These are phyloP conservation scores for Kazachstania bromeliacearum DNA, from an alignment of 805 yeast genomes.

Conservation along the genomic window DNA sequence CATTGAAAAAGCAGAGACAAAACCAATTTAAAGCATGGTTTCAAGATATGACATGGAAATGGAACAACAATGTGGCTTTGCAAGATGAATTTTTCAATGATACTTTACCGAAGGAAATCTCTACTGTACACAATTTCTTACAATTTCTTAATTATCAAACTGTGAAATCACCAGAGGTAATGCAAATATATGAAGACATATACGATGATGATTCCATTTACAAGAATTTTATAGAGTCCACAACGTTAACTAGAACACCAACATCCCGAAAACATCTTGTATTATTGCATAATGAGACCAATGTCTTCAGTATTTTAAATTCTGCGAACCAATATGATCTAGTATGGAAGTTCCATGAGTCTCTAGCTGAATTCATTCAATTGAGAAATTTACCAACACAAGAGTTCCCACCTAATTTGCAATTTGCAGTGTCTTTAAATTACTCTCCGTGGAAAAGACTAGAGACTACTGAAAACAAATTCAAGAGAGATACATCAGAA, in stretches of 20 bases:
- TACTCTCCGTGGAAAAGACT: slow-evolving; percentile 7
- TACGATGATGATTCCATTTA: slow-evolving; percentile 24
- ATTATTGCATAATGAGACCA: slow-evolving; percentile 12
- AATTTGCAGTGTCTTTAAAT: slow-evolving; percentile 13
- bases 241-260: slow-evolving; percentile 19
- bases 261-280: slow-evolving; percentile 14
- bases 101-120: slow-evolving; percentile 15
- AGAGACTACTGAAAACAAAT: slow-evolving; percentile 7
- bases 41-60: slow-evolving; percentile 23
- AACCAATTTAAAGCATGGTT: slow-evolving; percentile 20
- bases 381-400: slow-evolving; percentile 27
- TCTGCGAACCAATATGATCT: slow-evolving; percentile 32
- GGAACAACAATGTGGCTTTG: slow-evolving; percentile 11
- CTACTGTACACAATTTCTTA: slow-evolving; percentile 18
- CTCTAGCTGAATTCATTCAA: slow-evolving; percentile 27
- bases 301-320: slow-evolving; percentile 22
- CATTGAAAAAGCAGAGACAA: slow-evolving; percentile 18
- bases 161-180: slow-evolving; percentile 16
- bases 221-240: slow-evolving; percentile 21
- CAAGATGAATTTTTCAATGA: neutral
- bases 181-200: slow-evolving; percentile 16
- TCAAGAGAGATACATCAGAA: slow-evolving; percentile 16
- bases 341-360: slow-evolving; percentile 37
- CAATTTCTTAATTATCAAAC: slow-evolving; percentile 18
- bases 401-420: slow-evolving; percentile 7